Evolutionary conservation across 805 yeast species (phyloP).

Genomic region (Lipomyces mesembrius): DNA sequence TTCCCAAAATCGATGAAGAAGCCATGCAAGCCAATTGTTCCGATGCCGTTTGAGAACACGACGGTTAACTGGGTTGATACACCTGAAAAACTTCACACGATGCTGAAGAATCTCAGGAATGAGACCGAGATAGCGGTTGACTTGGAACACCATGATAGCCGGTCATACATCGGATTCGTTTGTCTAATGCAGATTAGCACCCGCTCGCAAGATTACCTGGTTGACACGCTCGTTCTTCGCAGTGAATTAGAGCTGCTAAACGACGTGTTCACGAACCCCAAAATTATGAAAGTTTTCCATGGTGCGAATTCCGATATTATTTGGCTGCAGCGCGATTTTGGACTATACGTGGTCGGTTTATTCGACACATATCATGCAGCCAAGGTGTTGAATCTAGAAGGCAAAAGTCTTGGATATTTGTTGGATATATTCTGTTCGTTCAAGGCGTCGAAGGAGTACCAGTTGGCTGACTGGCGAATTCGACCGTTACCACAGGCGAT

Average conservation of each 20-base stretch:
- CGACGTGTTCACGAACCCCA: slow-evolving; percentile 77
- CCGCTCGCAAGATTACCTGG: slow-evolving; percentile 77
- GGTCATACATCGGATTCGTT: slow-evolving; percentile 88
- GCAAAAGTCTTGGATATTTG: slow-evolving; percentile 80
- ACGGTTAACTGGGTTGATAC: slow-evolving; percentile 69
- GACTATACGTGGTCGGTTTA: slow-evolving; percentile 82
- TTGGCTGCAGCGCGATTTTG: slow-evolving; percentile 96
- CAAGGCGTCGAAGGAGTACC: slow-evolving; percentile 90
- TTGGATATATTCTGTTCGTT: slow-evolving; percentile 80
- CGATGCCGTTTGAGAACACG: slow-evolving; percentile 67
- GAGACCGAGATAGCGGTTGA: slow-evolving; percentile 83
- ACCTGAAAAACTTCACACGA: slow-evolving; percentile 53
- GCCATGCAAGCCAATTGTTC: slow-evolving; percentile 54
- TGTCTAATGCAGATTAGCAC: slow-evolving; percentile 92
- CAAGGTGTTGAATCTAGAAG: slow-evolving; percentile 74
- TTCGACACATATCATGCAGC: slow-evolving; percentile 96
- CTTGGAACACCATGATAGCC: slow-evolving; percentile 91
- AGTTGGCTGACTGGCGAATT: slow-evolving; percentile 93
- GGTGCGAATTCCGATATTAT: slow-evolving; percentile 97
- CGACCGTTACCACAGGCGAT: slow-evolving; percentile 80
- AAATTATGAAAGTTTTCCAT: slow-evolving; percentile 83
- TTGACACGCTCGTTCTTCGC: slow-evolving; percentile 81
- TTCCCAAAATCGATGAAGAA: slow-evolving; percentile 66
- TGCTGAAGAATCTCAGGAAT: slow-evolving; percentile 59
- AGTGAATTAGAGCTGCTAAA: slow-evolving; percentile 72